Conservation (phyloP, 208 protist genomes). For the Wallacemonas sp. region DNA sequence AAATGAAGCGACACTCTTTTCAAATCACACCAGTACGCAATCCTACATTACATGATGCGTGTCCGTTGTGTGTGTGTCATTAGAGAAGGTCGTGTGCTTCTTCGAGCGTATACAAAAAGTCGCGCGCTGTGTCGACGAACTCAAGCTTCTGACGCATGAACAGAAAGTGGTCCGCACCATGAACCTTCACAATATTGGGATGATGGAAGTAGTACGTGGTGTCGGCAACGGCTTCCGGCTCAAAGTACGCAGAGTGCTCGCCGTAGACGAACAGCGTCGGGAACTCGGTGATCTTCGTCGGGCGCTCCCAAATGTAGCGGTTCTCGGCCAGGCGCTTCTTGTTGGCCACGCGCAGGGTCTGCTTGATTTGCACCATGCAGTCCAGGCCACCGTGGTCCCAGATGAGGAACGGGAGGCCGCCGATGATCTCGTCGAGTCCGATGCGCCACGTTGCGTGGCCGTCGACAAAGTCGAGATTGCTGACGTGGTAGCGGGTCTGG, state of each 20-base stretch:
- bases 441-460: constrained; percentile 32
- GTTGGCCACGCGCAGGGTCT: constrained; percentile 22
- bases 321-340: constrained; percentile 17
- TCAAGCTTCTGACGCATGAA: constrained; percentile 39
- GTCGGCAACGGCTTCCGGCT: constrained; percentile 11
- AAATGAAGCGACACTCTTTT: no score
- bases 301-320: constrained; percentile 27
- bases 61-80: no score
- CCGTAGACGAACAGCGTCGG: constrained; percentile 36
- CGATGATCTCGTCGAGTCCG: constrained; percentile 40
- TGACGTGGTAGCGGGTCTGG: constrained; percentile 46
- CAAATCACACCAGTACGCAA: no score
- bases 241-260: constrained; percentile 39
- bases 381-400: constrained; percentile 32
- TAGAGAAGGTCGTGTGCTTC: constrained; percentile 9
- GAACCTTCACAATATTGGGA: constrained; percentile 37
- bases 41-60: no score
- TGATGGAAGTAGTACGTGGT: constrained; percentile 28
- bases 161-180: constrained; percentile 43
- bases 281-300: constrained; percentile 27
- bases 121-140: constrained; percentile 29
- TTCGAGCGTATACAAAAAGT: constrained; percentile 35
- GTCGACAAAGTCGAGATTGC: constrained; percentile 32
- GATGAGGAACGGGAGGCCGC: constrained; percentile 27
- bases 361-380: constrained; percentile 16